Conservation (phyloP, 352 stramenopile species). For the Phytophthora chlamydospora region DNA sequence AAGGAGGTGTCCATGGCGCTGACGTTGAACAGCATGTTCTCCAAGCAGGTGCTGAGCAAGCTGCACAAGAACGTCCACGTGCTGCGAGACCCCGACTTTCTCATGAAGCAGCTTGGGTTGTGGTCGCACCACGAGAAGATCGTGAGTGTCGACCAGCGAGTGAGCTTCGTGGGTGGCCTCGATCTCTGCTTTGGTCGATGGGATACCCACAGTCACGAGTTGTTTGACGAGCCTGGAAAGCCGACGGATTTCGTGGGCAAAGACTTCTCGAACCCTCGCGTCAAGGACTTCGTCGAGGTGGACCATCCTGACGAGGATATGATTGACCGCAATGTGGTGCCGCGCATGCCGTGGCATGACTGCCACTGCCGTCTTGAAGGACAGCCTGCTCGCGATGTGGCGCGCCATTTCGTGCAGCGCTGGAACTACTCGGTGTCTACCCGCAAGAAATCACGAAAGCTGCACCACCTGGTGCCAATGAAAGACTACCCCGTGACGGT, state of each 20-base stretch:
- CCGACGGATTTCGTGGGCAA: slow-evolving; percentile 78
- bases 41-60: slow-evolving; percentile 67
- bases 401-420: slow-evolving; percentile 86
- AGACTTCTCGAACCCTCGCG: slow-evolving; percentile 85
- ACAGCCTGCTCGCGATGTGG: slow-evolving; percentile 80
- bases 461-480: slow-evolving; percentile 80
- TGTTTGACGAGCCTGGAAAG: slow-evolving; percentile 69
- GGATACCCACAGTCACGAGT: slow-evolving; percentile 68
- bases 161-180: slow-evolving; percentile 90
- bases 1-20: slow-evolving; percentile 87
- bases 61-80: slow-evolving; percentile 88
- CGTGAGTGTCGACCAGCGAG: slow-evolving; percentile 87
- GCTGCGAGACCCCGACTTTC: slow-evolving; percentile 88
- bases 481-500: slow-evolving; percentile 57
- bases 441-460: slow-evolving; percentile 73
- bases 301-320: slow-evolving; percentile 76
- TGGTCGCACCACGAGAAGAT: slow-evolving; percentile 95
- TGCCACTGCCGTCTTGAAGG: slow-evolving; percentile 83
- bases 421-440: slow-evolving; percentile 91
- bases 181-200: slow-evolving; percentile 92
- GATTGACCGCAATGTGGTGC: slow-evolving; percentile 72
- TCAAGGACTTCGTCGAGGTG: slow-evolving; percentile 87
- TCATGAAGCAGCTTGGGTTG: slow-evolving; percentile 88
- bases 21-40: slow-evolving; percentile 86
- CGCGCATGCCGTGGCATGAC: slow-evolving; percentile 89